phyloP scores from a whole-genome alignment of 2,329 filamentous ascomycete genomes.

The Spiromastix sp. region DNA sequence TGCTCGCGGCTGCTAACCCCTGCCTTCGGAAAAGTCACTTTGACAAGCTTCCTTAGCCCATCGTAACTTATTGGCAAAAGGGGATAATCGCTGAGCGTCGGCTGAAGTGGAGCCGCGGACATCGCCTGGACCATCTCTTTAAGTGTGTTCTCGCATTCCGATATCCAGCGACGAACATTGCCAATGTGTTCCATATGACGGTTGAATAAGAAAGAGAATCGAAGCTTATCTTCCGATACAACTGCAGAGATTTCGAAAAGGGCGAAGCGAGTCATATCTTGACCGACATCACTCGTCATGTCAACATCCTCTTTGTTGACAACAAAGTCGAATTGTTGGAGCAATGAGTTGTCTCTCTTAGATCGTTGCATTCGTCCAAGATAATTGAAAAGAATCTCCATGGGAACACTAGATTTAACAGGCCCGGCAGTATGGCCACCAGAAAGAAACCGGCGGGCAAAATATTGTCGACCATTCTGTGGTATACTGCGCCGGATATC shows the following conservation, averaged over 20 bases:
- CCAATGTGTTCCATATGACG: conserved; percentile 37
- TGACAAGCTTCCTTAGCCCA: conserved; percentile 26
- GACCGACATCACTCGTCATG: conserved; percentile 37
- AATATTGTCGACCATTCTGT: conserved; percentile 30
- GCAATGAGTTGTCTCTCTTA: conserved; percentile 34
- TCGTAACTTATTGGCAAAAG: conserved; percentile 34
- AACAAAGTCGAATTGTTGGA: conserved; percentile 33
- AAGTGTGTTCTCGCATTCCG: conserved; percentile 26
- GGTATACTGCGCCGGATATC: conserved; percentile 26
- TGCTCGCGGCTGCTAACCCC: conserved; percentile 22
- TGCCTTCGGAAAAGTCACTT: conserved; percentile 24
- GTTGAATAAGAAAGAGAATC: conserved; percentile 43
- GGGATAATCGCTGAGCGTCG: conserved; percentile 34
- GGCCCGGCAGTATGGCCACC: conserved; percentile 22
- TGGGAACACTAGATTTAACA: conserved; percentile 30
- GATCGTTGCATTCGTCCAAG: conserved; percentile 32
- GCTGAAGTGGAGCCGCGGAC: conserved; percentile 15
- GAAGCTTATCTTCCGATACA: conserved; percentile 35
- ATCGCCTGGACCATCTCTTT: conserved; percentile 17
- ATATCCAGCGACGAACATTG: conserved; percentile 34
- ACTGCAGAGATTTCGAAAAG: conserved; percentile 45
- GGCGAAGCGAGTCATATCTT: conserved; percentile 35
- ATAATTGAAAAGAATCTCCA: conserved; percentile 36
- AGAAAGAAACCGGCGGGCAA: conserved; percentile 23
- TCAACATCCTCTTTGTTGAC: conserved; percentile 27